Evolutionary conservation across 2,329 filamentous ascomycete species (phyloP).

Genomic region (Cordyceps sp.): DNA sequence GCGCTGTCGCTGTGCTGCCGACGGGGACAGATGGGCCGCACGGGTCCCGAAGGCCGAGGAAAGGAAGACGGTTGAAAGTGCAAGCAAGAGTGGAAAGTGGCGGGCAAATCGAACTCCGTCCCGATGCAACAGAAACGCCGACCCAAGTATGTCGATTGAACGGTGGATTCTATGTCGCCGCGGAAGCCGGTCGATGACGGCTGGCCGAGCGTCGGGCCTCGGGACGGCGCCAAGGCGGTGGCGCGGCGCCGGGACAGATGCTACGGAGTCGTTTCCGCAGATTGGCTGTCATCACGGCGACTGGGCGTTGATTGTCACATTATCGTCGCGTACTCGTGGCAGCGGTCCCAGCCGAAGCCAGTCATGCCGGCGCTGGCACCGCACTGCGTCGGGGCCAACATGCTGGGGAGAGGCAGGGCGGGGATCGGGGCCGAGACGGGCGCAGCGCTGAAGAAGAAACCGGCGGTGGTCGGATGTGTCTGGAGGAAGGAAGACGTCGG

Average conservation of each 20-base stretch:
- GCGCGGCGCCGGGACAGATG: slow-evolving; percentile 17
- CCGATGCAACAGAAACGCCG: too few species aligned
- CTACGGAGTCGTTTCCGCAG: too few species aligned
- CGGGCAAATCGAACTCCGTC: too few species aligned
- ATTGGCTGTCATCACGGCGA: too few species aligned
- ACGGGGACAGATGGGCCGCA: too few species aligned
- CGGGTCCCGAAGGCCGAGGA: too few species aligned
- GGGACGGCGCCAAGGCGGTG: not conserved
- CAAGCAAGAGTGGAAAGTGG: too few species aligned
- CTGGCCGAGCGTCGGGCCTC: not conserved
- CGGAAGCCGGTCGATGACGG: too few species aligned
- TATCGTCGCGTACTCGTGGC: slow-evolving; percentile 69
- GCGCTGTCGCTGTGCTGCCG: slow-evolving; percentile 29
- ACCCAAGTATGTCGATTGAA: too few species aligned
- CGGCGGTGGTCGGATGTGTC: slow-evolving; percentile 52
- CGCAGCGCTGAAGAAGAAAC: slow-evolving; percentile 66
- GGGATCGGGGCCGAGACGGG: slow-evolving; percentile 59
- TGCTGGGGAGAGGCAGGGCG: slow-evolving; percentile 67
- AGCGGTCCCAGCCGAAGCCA: slow-evolving; percentile 71
- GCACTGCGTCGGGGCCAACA: slow-evolving; percentile 64
- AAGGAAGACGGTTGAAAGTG: slow-evolving; percentile 8
- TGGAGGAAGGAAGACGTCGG: slow-evolving; percentile 62
- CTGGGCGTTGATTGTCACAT: slow-evolving; percentile 63
- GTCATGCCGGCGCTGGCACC: slow-evolving; percentile 57
- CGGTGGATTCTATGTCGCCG: too few species aligned